Evolutionary conservation across 1,139 yeast species (phyloP).

Genomic region (Taiozyma sp.): DNA sequence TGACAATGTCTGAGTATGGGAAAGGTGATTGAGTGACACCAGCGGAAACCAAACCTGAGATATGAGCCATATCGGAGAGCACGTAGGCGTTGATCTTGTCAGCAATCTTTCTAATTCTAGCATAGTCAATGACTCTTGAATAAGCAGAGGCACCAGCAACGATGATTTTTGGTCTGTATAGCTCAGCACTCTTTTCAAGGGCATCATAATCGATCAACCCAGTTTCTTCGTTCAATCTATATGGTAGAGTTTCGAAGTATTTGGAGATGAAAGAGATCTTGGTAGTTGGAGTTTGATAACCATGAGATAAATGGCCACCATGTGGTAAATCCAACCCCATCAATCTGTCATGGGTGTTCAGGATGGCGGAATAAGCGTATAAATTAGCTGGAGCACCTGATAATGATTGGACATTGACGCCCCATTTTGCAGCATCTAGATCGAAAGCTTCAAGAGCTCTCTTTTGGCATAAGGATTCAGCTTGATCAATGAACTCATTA

Average conservation of each 20-base stretch:
- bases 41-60: conserved; percentile 91
- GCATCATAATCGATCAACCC: conserved; percentile 91
- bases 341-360: conserved; percentile 87
- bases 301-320: conserved; percentile 96
- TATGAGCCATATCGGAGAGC: conserved; percentile 95
- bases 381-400: conserved; percentile 97
- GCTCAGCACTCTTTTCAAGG: conserved; percentile 74
- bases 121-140: conserved; percentile 87
- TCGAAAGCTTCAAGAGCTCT: conserved; percentile 86
- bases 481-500: conserved; percentile 88
- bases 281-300: conserved; percentile 85
- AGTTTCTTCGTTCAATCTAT: conserved; percentile 78
- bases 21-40: conserved; percentile 91
- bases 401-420: conserved; percentile 91
- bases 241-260: conserved; percentile 97
- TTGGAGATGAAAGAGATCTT: conserved; percentile 90
- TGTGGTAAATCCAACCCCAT: conserved; percentile 98
- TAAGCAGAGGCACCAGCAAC: conserved; percentile 98
- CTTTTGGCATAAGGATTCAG: conserved; percentile 84
- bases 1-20: conserved; percentile 91
- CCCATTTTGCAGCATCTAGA: conserved; percentile 80
- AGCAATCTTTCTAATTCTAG: conserved; percentile 83
- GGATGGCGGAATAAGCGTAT: conserved; percentile 87
- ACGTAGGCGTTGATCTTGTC: conserved; percentile 92
- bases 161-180: conserved; percentile 90